Conservation (phyloP, 805 yeast species). For the Metschnikowia matae region DNA sequence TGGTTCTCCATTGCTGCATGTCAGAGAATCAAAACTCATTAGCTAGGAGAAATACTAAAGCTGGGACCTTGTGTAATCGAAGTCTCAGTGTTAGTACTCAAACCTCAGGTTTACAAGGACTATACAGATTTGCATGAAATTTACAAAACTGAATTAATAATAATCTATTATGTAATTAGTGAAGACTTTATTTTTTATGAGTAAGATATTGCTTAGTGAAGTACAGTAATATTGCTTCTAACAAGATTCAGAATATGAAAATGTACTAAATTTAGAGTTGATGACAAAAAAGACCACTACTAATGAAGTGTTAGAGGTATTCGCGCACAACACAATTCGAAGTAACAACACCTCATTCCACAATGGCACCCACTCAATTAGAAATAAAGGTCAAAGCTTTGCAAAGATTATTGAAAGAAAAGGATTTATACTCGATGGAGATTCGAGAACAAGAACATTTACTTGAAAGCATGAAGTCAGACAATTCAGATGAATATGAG, state of each 20-base stretch:
- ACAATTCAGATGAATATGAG: slow-evolving; percentile 59
- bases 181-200: too few relatives aligned
- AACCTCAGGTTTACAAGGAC: not conserved
- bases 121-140: not conserved
- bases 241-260: too few relatives aligned
- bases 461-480: slow-evolving; percentile 45
- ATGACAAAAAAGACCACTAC: not conserved
- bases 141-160: not conserved
- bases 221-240: too few relatives aligned
- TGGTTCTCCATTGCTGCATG: too few relatives aligned
- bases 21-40: not conserved
- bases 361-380: slow-evolving; percentile 66
- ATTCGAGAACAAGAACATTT: slow-evolving; percentile 47
- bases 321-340: not conserved
- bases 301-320: not conserved
- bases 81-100: not conserved
- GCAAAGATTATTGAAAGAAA: slow-evolving; percentile 65
- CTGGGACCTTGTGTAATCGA: not conserved
- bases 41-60: too few relatives aligned
- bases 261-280: not conserved
- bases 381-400: slow-evolving; percentile 72
- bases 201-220: not conserved
- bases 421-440: slow-evolving; percentile 56
- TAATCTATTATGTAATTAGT: not conserved
- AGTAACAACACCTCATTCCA: not conserved